Evolutionary conservation across 306 rosid species (phyloP), one percentile per base, ranked within the genome.

Genomic region (Spatholobus suberectus): DNA sequence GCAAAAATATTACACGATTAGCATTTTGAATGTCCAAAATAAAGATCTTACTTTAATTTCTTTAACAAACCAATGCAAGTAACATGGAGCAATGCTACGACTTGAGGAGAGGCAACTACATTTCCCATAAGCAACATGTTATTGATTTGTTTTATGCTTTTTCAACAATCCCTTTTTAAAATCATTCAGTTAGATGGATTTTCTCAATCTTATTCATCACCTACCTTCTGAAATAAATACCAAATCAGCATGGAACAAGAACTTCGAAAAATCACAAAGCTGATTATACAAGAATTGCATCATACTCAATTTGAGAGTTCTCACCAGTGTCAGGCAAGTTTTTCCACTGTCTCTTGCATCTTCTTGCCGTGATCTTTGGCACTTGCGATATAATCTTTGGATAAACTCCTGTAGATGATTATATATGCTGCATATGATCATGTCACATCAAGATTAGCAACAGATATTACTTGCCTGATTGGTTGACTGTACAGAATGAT

Each of bases 371-470:
- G 90, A 87, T 83, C 90, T 85, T 84, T 69, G 83, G 14, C 91
- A 74, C 61, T 4, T 85, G 32, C 85, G 83, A 70, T 68, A 85
- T 70, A 89, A 82, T 89, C 91, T 84, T 79, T 6, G 80, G 69
- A 89, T 32, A 75, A 91, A 90, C 73, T 91, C 91, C 55, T 85
- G 94, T 49, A 90, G 6, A 82, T 91, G 94, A 87, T 96, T 92
- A 82, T 96, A 96, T 75, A 96, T 96, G 94, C 99, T 96, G 97
- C 80, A 88, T n/a, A n/a, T 63, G 73, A 58, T 71, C 73, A 83
- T 69, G 83, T 55, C 40, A 75, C 74, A 82, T 73, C 40, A 35
- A 74, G 65, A 49, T 85, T 75, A 87, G 86, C 21, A 4, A 68
- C 75, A 72, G 13, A 41, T 12, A 67, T 61, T 58, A 6, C 69